Percentiles rank a stretch among this genome's conserved stretches.
Evolutionary conservation across 306 rosid species (phyloP).

Genomic region (Inga laurina): DNA sequence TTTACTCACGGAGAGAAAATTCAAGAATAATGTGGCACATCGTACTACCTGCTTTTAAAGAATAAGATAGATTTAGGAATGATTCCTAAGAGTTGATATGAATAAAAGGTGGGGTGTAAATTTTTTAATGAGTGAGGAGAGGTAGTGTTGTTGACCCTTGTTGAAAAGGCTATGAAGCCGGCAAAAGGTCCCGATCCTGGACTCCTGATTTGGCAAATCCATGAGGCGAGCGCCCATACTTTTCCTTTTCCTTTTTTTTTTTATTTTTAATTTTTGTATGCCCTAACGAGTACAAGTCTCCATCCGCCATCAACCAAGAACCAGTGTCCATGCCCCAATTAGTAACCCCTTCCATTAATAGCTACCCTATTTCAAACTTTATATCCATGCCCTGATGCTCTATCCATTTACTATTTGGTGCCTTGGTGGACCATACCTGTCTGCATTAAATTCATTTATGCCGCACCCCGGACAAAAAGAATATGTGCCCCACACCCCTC

Average conservation of each 20-base stretch:
- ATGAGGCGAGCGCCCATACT: constrained; percentile 20
- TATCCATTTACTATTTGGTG: neutral
- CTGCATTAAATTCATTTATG: neutral
- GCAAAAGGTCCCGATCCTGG: neutral
- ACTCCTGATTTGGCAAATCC: constrained; percentile 1
- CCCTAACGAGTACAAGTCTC: neutral
- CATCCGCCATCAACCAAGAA: constrained; percentile 4
- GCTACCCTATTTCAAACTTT: neutral
- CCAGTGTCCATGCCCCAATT: neutral
- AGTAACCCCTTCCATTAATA: constrained; percentile 14
- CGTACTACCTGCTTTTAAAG: no score
- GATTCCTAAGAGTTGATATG: no score
- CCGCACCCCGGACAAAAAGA: neutral
- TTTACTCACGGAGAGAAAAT: no score
- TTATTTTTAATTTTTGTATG: no score
- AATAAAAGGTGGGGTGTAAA: no score
- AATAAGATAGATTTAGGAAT: no score
- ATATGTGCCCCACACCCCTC: neutral
- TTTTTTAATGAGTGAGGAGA: no score
- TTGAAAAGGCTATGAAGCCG: neutral
- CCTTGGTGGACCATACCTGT: neutral
- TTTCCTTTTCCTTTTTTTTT: neutral
- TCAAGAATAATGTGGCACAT: no score
- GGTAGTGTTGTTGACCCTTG: neutral
- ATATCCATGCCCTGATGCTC: neutral